phyloP scores from a whole-genome alignment of 192 early-diverging fungal genomes.

The Entomortierella parvispora region DNA sequence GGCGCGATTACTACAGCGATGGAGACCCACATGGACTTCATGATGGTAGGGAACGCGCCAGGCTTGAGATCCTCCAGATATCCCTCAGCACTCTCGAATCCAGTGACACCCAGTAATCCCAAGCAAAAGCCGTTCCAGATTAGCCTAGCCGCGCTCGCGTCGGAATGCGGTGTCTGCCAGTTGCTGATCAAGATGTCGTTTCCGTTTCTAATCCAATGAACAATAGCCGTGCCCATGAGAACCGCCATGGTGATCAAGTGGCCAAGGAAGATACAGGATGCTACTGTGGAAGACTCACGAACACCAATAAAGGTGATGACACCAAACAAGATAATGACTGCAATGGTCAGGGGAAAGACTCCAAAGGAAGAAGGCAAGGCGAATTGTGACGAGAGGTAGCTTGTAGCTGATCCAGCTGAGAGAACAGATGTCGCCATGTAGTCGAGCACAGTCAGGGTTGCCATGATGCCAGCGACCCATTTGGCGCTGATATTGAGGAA shows the following conservation, averaged over 20 bases:
- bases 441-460: conserved; percentile 57
- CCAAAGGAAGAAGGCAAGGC: conserved; percentile 34
- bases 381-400: conserved; percentile 57
- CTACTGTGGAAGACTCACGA: conserved; percentile 60
- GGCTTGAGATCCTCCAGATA: conserved; percentile 68
- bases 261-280: conserved; percentile 57
- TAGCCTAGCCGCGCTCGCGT: conserved; percentile 28
- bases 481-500: conserved; percentile 61
- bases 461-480: conserved; percentile 58
- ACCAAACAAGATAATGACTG: conserved; percentile 58
- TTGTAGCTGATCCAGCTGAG: conserved; percentile 60
- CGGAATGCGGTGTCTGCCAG: conserved; percentile 53
- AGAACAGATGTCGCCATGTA: conserved; percentile 65
- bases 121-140: conserved; percentile 66
- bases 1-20: conserved; percentile 58
- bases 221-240: conserved; percentile 54
- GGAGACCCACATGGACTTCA: conserved; percentile 65
- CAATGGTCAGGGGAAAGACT: conserved; percentile 55
- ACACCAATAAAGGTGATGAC: conserved; percentile 58
- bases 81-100: conserved; percentile 63
- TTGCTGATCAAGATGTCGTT: conserved; percentile 54
- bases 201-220: conserved; percentile 53
- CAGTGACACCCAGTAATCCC: conserved; percentile 64
- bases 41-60: conserved; percentile 64
- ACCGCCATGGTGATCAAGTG: conserved; percentile 57